Percentiles rank a stretch among this genome's conserved stretches.
Evolutionary conservation across 2,329 filamentous ascomycete species (phyloP).

Genomic region (Domatiomyces globalis): DNA sequence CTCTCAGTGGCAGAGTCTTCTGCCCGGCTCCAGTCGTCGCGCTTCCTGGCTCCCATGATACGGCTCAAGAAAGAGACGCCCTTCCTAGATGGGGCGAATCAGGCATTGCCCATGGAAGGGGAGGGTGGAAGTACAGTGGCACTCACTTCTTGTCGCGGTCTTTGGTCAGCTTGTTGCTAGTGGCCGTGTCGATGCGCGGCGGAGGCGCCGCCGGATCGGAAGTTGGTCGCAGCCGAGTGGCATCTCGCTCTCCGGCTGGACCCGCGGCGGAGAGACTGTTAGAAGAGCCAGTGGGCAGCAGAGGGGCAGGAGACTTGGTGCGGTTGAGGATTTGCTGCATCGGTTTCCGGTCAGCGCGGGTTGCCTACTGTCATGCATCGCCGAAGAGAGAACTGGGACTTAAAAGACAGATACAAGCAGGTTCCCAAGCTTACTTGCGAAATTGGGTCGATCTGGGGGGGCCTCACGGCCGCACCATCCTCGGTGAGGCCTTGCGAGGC

Average conservation of each 20-base stretch:
- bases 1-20: slow-evolving; percentile 54
- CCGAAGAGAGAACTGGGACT: background rate
- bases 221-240: slow-evolving; percentile 20
- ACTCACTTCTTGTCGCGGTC: slow-evolving; percentile 58
- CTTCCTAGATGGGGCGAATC: slow-evolving; percentile 44
- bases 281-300: background rate
- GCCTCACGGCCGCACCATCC: background rate
- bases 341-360: background rate
- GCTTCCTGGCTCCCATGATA: slow-evolving; percentile 64
- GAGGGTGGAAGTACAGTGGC: slow-evolving; percentile 2
- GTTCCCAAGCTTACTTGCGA: background rate
- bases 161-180: slow-evolving; percentile 29
- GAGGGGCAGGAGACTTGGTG: slow-evolving; percentile 40
- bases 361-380: background rate
- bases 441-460: background rate
- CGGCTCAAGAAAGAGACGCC: slow-evolving; percentile 81
- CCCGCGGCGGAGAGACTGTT: background rate
- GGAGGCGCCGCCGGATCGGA: slow-evolving; percentile 17
- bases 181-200: slow-evolving; percentile 19
- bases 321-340: slow-evolving; percentile 49
- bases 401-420: background rate
- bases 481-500: slow-evolving; percentile 1
- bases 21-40: slow-evolving; percentile 31
- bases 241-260: slow-evolving; percentile 3
- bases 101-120: background rate